Percentiles rank a stretch among this genome's conserved stretches.
Evolutionary conservation across 106 monocot species (phyloP).

Genomic region (Dendrobium huoshanense): DNA sequence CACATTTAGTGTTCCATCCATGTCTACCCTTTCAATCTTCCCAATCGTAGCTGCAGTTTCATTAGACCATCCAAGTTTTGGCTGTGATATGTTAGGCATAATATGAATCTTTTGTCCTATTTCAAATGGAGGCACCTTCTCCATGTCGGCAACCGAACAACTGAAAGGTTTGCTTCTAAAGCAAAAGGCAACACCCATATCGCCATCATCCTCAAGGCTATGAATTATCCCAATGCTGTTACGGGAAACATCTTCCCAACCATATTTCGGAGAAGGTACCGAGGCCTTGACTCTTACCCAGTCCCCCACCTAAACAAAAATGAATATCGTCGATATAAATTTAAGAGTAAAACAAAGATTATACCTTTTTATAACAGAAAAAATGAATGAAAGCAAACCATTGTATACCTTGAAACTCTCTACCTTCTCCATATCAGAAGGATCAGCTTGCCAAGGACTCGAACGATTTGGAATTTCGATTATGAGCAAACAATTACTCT

Average conservation of each 20-base stretch:
- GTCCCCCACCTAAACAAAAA: conserved; percentile 71
- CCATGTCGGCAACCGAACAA: conserved; percentile 94
- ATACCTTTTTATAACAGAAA: not conserved
- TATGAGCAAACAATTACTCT: conserved; percentile 75
- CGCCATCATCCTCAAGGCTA: conserved; percentile 89
- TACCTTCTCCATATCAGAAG: conserved; percentile 99
- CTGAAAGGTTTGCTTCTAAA: conserved; percentile 76
- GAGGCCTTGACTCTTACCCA: conserved; percentile 95
- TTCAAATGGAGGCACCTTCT: conserved; percentile 74
- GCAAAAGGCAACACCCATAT: conserved; percentile 89
- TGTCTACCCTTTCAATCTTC: conserved; percentile 71
- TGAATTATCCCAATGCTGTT: conserved; percentile 91
- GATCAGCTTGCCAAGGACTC: conserved; percentile 90
- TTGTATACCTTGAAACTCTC: conserved; percentile 77
- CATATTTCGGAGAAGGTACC: conserved; percentile 93
- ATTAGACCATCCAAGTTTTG: conserved; percentile 91
- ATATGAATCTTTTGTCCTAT: conserved; percentile 85
- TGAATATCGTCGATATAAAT: not conserved
- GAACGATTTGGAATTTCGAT: conserved; percentile 82
- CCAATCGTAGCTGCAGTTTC: conserved; percentile 92
- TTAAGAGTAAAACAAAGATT: not conserved
- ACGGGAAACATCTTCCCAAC: conserved; percentile 96
- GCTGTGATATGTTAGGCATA: conserved; percentile 54
- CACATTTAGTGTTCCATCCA: conserved; percentile 99
- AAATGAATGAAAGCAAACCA: not conserved